A percentile compares a stretch with the other conserved stretches of the same genome.
Conservation (phyloP, 2,329 filamentous ascomycete genomes). For the Cyanodermella asteris region DNA sequence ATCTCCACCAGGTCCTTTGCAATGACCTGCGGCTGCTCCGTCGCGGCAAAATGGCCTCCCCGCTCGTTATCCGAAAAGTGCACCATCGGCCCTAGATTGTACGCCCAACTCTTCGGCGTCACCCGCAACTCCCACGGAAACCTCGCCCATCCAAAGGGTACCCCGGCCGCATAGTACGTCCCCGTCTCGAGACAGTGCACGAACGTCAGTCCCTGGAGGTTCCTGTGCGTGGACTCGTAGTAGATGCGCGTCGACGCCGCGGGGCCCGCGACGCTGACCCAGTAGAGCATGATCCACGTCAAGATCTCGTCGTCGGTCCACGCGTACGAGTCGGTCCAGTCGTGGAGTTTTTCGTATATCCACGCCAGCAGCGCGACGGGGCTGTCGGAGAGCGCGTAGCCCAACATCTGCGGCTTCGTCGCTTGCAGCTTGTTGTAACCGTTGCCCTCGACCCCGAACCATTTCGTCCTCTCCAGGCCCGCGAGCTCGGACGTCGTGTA, state of each 20-base stretch:
- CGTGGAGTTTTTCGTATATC: slow-evolving; percentile 34
- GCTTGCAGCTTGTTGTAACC: slow-evolving; percentile 32
- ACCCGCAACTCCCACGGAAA: slow-evolving; percentile 11
- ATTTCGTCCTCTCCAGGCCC: slow-evolving; percentile 2
- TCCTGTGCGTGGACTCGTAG: slow-evolving; percentile 37
- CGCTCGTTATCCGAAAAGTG: slow-evolving; percentile 16
- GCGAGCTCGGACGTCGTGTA: slow-evolving; percentile 5
- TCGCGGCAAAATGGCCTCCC: slow-evolving; percentile 19
- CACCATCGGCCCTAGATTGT: slow-evolving; percentile 21
- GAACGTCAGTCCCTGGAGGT: slow-evolving; percentile 16
- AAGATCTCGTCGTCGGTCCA: slow-evolving; percentile 22
- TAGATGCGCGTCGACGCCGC: slow-evolving; percentile 49
- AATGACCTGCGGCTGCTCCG: slow-evolving; percentile 9
- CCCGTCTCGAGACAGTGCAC: slow-evolving; percentile 28
- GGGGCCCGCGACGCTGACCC: slow-evolving; percentile 45
- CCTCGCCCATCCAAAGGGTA: slow-evolving; percentile 5
- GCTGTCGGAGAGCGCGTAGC: slow-evolving; percentile 28
- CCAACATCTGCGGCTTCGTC: slow-evolving; percentile 33
- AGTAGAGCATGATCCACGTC: slow-evolving; percentile 30
- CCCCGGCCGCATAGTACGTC: slow-evolving; percentile 6
- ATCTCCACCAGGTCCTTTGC: slow-evolving; percentile 8
- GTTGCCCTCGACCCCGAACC: slow-evolving; percentile 2
- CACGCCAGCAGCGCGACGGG: slow-evolving; percentile 36
- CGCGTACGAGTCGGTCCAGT: slow-evolving; percentile 26
- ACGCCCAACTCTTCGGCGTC: slow-evolving; percentile 19